phyloP scores from a whole-genome alignment of 2,329 filamentous ascomycete genomes.

The Nannizzia gypsea region DNA sequence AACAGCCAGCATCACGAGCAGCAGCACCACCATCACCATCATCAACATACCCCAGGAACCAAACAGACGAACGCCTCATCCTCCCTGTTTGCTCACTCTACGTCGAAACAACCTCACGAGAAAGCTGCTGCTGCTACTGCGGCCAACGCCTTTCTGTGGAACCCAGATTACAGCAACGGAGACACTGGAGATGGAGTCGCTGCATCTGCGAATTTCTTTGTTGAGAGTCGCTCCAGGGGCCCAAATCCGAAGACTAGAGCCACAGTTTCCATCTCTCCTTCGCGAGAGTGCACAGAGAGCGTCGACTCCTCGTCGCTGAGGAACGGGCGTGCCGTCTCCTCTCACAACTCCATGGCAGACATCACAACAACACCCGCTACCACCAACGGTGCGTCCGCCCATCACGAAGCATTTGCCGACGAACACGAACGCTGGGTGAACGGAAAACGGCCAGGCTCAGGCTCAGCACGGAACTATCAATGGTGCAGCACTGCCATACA shows the following conservation, averaged over 20 bases:
- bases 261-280: background rate
- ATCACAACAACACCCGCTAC: background rate
- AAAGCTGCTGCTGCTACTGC: slow-evolving; percentile 32
- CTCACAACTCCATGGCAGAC: background rate
- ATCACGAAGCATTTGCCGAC: background rate
- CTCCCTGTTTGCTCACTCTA: slow-evolving; percentile 29
- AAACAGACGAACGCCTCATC: slow-evolving; percentile 23
- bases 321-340: background rate
- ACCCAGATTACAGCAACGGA: slow-evolving; percentile 32
- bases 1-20: slow-evolving; percentile 9
- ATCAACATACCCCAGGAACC: slow-evolving; percentile 19
- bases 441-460: background rate
- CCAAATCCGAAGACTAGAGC: slow-evolving; percentile 33
- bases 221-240: slow-evolving; percentile 39
- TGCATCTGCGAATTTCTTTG: slow-evolving; percentile 29
- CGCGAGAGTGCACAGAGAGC: slow-evolving; percentile 4
- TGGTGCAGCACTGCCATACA: background rate
- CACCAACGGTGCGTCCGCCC: no score
- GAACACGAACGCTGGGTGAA: background rate
- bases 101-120: slow-evolving; percentile 33
- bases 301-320: slow-evolving; percentile 14
- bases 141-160: slow-evolving; percentile 38
- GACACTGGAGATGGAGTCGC: slow-evolving; percentile 30
- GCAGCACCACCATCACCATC: slow-evolving; percentile 19
- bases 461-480: background rate